A percentile compares a stretch with the other conserved stretches of the same genome.
These are phyloP conservation scores for Colletotrichum filicis DNA, from an alignment of 2,329 filamentous ascomycete species.

Conservation along the genomic window DNA sequence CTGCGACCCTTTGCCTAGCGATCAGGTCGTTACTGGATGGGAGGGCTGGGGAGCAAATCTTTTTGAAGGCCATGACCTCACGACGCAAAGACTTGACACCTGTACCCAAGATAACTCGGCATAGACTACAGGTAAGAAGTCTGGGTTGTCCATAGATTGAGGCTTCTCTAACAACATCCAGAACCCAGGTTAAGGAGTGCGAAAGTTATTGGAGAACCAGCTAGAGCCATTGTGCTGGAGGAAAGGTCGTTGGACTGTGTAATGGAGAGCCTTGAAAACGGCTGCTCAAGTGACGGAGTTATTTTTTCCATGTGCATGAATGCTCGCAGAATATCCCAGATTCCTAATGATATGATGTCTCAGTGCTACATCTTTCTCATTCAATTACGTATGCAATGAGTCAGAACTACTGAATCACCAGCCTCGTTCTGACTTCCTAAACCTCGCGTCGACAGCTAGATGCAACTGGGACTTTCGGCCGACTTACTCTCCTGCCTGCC, in stretches of 20 bases:
- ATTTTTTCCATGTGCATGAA: neutral
- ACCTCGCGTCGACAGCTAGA: no score
- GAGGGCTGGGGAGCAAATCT: constrained; percentile 19
- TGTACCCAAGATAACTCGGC: neutral
- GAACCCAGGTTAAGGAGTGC: neutral
- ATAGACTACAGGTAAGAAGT: neutral
- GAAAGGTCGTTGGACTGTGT: neutral
- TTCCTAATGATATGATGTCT: neutral
- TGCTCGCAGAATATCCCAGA: neutral
- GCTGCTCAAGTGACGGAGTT: neutral
- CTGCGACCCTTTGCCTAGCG: constrained; percentile 1
- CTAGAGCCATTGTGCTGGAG: neutral
- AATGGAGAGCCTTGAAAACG: neutral
- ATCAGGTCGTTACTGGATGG: constrained; percentile 14
- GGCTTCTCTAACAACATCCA: neutral
- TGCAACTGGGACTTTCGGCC: no score
- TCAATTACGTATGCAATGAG: neutral
- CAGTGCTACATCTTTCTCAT: neutral
- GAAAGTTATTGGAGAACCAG: neutral
- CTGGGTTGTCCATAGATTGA: neutral
- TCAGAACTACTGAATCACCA: no score
- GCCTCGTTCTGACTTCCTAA: no score
- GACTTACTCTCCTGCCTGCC: neutral
- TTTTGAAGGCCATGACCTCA: neutral
- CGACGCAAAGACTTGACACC: neutral